phyloP scores from a whole-genome alignment of 2,329 filamentous ascomycete genomes.

The Simplicillium sp. region DNA sequence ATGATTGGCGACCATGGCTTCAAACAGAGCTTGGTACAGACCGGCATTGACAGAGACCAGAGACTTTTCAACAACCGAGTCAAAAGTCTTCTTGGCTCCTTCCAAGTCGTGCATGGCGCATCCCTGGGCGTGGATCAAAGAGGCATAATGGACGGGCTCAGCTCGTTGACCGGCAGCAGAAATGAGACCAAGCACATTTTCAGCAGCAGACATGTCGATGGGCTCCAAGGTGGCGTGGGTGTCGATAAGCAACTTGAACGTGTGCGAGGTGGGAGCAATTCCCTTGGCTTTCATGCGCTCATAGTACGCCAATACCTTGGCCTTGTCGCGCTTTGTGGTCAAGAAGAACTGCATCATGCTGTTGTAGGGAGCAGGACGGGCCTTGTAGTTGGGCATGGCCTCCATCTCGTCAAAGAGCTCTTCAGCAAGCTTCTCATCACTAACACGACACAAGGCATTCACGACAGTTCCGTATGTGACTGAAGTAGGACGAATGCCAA shows the following conservation, averaged over 20 bases:
- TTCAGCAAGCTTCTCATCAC: constrained; percentile 94
- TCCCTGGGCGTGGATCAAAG: constrained; percentile 89
- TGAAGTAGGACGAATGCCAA: constrained; percentile 89
- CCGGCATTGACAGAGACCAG: constrained; percentile 68
- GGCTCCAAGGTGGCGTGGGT: constrained; percentile 91
- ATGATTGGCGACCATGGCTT: constrained; percentile 94
- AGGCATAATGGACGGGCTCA: constrained; percentile 91
- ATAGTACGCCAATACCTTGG: constrained; percentile 90
- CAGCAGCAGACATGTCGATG: constrained; percentile 77
- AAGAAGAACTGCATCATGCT: constrained; percentile 99
- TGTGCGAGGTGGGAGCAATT: constrained; percentile 89
- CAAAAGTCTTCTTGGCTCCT: constrained; percentile 73
- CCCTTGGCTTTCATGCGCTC: constrained; percentile 83
- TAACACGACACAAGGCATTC: constrained; percentile 93
- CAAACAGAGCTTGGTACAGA: constrained; percentile 93
- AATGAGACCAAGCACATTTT: constrained; percentile 73
- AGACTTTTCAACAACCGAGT: constrained; percentile 61
- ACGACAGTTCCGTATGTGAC: constrained; percentile 98
- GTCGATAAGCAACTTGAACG: constrained; percentile 94
- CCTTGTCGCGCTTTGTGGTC: constrained; percentile 90
- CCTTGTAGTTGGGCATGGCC: constrained; percentile 97
- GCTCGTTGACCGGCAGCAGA: constrained; percentile 63
- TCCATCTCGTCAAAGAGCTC: constrained; percentile 99
- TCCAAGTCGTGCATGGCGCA: constrained; percentile 89
- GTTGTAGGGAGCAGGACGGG: constrained; percentile 93